Conservation (phyloP, 352 stramenopile genomes). For the Phytophthora megakarya region DNA sequence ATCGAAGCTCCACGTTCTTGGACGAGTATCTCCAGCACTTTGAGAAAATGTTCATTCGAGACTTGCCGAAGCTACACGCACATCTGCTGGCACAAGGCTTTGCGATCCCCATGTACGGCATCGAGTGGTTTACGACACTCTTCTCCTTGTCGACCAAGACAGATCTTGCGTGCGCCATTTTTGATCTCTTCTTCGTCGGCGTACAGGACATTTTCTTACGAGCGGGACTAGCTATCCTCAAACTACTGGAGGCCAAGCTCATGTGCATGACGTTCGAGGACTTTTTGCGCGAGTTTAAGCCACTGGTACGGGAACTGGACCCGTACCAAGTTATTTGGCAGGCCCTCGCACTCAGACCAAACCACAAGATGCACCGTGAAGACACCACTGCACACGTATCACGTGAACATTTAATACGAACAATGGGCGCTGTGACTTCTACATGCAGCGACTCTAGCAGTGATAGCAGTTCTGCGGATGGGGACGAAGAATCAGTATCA, state of each 20-base stretch:
- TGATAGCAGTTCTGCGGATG: slow-evolving; percentile 31
- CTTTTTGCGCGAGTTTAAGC: slow-evolving; percentile 85
- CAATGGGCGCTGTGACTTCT: slow-evolving; percentile 23
- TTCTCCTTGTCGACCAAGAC: slow-evolving; percentile 86
- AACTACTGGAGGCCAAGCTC: slow-evolving; percentile 76
- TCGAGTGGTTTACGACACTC: slow-evolving; percentile 90
- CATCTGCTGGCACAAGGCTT: slow-evolving; percentile 76
- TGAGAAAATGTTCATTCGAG: slow-evolving; percentile 64
- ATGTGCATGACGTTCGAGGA: slow-evolving; percentile 88
- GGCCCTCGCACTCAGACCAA: slow-evolving; percentile 59
- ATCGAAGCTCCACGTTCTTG: slow-evolving; percentile 82
- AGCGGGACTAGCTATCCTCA: slow-evolving; percentile 77
- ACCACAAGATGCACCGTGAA: slow-evolving; percentile 48
- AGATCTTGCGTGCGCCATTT: slow-evolving; percentile 80
- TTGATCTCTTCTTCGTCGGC: slow-evolving; percentile 86
- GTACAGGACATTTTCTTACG: slow-evolving; percentile 84
- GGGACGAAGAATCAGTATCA: slow-evolving; percentile 31
- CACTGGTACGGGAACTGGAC: slow-evolving; percentile 70
- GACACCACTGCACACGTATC: slow-evolving; percentile 67
- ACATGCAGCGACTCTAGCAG: slow-evolving; percentile 37
- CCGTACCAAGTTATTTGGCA: slow-evolving; percentile 77
- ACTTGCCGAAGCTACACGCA: slow-evolving; percentile 69
- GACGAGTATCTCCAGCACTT: slow-evolving; percentile 88
- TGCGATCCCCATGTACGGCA: slow-evolving; percentile 79
- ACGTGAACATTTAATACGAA: slow-evolving; percentile 49